These are phyloP conservation scores for Hippophae rhamnoides DNA, from an alignment of 306 rosid species.

Conservation along the genomic window DNA sequence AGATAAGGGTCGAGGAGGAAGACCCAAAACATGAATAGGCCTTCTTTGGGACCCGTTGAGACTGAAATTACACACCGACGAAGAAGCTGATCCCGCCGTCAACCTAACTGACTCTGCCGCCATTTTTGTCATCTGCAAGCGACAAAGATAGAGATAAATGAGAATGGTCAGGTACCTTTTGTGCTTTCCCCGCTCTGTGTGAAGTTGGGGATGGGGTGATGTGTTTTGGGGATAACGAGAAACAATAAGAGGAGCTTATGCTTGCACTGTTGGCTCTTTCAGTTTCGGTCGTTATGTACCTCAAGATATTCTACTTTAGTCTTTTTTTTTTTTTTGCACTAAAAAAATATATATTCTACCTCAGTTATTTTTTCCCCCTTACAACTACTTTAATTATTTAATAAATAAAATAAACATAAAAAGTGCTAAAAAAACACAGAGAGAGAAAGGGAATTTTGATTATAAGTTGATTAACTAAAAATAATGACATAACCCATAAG, in stretches of 20 bases:
- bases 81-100: constrained; percentile 25
- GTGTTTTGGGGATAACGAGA: constrained; percentile 27
- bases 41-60: constrained; percentile 48
- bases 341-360: no score
- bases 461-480: no score
- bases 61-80: constrained; percentile 38
- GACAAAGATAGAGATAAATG: not conserved
- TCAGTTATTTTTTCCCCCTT: no score
- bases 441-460: no score
- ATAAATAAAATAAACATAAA: no score
- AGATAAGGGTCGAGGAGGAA: constrained; percentile 31
- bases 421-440: no score
- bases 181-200: constrained; percentile 1
- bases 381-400: no score
- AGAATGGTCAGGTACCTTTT: constrained; percentile 1
- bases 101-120: constrained; percentile 53
- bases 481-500: no score
- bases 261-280: not conserved
- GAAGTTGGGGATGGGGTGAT: not conserved
- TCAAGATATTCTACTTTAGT: not conserved
- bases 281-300: not conserved
- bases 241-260: not conserved
- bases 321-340: no score
- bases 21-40: constrained; percentile 42
- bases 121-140: constrained; percentile 26